A percentile compares a stretch with the other conserved stretches of the same genome.
These are phyloP conservation scores for Ophiostoma sp. DNA, from an alignment of 2,329 filamentous ascomycete species.

Conservation along the genomic window DNA sequence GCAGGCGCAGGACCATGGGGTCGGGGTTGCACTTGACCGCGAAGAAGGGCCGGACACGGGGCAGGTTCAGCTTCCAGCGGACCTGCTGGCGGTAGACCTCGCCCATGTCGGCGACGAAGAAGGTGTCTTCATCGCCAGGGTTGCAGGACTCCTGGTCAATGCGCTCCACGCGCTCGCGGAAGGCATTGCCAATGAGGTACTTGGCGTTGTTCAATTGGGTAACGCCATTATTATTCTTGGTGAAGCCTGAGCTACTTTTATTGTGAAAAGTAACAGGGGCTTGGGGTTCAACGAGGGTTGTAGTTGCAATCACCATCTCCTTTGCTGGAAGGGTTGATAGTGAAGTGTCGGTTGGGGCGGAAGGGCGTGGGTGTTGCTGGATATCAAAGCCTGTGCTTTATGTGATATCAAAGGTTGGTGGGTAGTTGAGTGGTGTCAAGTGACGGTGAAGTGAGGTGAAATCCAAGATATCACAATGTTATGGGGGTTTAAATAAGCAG, in stretches of 20 bases:
- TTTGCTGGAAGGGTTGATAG: neutral
- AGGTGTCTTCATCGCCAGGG: slow-evolving; percentile 91
- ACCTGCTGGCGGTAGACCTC: slow-evolving; percentile 98
- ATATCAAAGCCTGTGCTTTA: neutral
- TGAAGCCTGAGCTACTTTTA: slow-evolving; percentile 45
- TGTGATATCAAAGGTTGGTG: neutral
- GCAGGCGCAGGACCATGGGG: slow-evolving; percentile 77
- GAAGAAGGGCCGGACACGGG: slow-evolving; percentile 93
- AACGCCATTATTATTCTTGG: slow-evolving; percentile 43
- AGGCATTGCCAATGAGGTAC: slow-evolving; percentile 76
- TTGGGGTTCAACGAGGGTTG: slow-evolving; percentile 47
- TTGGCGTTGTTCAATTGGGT: slow-evolving; percentile 52
- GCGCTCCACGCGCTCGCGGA: slow-evolving; percentile 76
- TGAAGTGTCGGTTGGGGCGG: neutral
- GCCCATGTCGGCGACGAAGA: slow-evolving; percentile 96
- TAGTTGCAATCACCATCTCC: slow-evolving; percentile 64
- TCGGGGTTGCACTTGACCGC: slow-evolving; percentile 99
- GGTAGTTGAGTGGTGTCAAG: neutral
- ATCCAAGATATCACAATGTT: slow-evolving; percentile 47
- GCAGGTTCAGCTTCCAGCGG: slow-evolving; percentile 93
- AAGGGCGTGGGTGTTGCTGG: neutral
- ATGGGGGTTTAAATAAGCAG: slow-evolving; percentile 94
- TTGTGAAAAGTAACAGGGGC: slow-evolving; percentile 45
- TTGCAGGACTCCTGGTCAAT: slow-evolving; percentile 86
- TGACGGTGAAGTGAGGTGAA: slow-evolving; percentile 12